Evolutionary conservation across 1,139 yeast species (phyloP), one percentile per base, ranked within the genome.

Genomic region (Hansenula sp.): DNA sequence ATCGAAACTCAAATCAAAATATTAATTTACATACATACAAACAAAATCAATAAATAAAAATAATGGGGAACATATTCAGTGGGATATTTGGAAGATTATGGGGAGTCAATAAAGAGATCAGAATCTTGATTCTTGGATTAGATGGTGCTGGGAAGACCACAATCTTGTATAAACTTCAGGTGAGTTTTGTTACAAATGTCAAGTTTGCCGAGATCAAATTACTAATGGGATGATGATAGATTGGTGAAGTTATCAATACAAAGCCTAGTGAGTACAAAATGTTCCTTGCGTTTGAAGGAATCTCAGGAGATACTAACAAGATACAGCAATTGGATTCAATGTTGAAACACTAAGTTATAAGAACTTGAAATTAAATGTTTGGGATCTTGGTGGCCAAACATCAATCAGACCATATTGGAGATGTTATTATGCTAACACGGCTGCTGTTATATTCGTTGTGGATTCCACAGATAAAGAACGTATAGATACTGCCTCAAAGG

Each of bases 81-180:
- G 81, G 85, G 51, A 79, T 93, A 59, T 89, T 91, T 63, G 83
- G 90, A 46, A 79, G 81, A 59, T 73, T 93, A 44, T 93, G 97
- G 96, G 95, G 96, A 30, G 77, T 83, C 43, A 84, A 84, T 58
- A 89, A 89, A 66, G 98, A 93, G 67, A 84, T 91, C 60, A 78
- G 99, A 55, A 90, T 93, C 47, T 77, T 93, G 52, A 93, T 93
- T 56, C 73, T 93, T 45, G 99, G 99, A 5, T 72, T 93, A 49
- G 99, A 93, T 66, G 98, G 98, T 70, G 98, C 99, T 3, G 99
- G 99, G 43, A 93, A 93, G 64, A 93, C 99, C 39, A 93, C 99
- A 11, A 91, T 93, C 48, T 74, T 93, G 49, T 93, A 93, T 69
- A 79, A 94, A 55, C 74, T 93, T 50, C 97, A 93, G 56, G 78